Evolutionary conservation across 164 flowering plant species (phyloP), one percentile per base, ranked within the genome.

Genomic region (Kalanchoe fedtschenkoi): DNA sequence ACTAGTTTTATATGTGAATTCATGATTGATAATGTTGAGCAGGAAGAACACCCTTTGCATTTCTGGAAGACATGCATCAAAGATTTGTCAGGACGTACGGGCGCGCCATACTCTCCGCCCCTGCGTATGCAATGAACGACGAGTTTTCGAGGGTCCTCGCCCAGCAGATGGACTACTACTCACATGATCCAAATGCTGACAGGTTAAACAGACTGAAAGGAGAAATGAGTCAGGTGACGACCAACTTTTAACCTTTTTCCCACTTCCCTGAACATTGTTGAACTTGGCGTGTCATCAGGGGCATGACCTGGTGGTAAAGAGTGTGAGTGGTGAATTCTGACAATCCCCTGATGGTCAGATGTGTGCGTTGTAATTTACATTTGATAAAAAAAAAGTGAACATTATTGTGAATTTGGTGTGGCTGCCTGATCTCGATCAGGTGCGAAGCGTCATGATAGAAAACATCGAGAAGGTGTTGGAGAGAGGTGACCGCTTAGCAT

Each of bases 31-130:
- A n/a, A n/a, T n/a, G n/a, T 58, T n/a, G 14, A 72, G 65, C 79
- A 91, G 97, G 96, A 65, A 78, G 96, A 68, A 85, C 89, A 34
- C 96, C 97, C 6, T 91, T 89, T 75, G 80, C 95, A 55, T 91
- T 87, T 80, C 85, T 91, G 46, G 96, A 91, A 75, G 97, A 91
- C 35, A 76, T 88, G 39, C 95, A 89, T 73, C 85, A 83, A 53
- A 81, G 81, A 75, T 91, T 91, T 76, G 96, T 84, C 33, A 85
- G 70, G 74, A 84, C 92, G 9, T 91, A 87, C 61, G 96, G 91
- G 7, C 85, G 93, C 32, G 76, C 86, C 15, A 78, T 87, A 62
- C 80, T 63, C 59, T 72, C 91, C 5, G 91, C 95, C 19, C 75
- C 73, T 56, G 83, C 96, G 9, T 91, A 91, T 74, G 92, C 80